Conservation (phyloP, 768 basidiomycete species). For the Pleurotus ostreatus region DNA sequence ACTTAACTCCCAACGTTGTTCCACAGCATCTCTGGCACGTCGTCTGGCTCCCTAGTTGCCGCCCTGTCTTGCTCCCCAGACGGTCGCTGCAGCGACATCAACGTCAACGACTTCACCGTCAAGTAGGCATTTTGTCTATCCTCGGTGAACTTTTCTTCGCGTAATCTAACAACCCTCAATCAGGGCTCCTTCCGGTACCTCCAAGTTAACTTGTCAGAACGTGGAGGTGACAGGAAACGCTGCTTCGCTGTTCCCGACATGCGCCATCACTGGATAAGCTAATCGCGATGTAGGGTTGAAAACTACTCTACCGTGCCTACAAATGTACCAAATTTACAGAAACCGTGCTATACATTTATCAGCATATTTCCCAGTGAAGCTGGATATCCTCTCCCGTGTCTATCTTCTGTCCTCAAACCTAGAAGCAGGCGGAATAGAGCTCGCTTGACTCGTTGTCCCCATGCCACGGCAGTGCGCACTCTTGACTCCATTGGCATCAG, state of each 20-base stretch:
- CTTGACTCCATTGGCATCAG: too few relatives aligned
- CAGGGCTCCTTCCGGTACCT: conserved; percentile 37
- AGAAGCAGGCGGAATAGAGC: too few relatives aligned
- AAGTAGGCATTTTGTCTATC: conserved; percentile 30
- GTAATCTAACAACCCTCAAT: neutral
- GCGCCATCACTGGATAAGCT: conserved; percentile 26
- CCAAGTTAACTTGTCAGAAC: conserved; percentile 51
- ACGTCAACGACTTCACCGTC: conserved; percentile 40
- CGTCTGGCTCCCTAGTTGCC: conserved; percentile 50
- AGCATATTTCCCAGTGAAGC: too few relatives aligned
- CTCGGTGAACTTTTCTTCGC: neutral
- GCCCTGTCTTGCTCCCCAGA: conserved; percentile 54
- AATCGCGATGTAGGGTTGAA: too few relatives aligned
- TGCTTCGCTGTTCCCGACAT: conserved; percentile 39
- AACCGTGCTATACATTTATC: too few relatives aligned
- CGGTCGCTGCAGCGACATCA: conserved; percentile 45
- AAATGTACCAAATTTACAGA: too few relatives aligned
- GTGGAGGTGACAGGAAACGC: conserved; percentile 42
- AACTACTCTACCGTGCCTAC: too few relatives aligned
- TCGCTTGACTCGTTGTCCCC: too few relatives aligned
- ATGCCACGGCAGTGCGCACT: too few relatives aligned
- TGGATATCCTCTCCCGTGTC: too few relatives aligned
- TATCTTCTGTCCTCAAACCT: too few relatives aligned
- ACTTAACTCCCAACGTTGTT: neutral
- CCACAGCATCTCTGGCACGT: conserved; percentile 53